These are phyloP conservation scores for Solanum medicagineum DNA, from an alignment of 257 asterid genomes.

Conservation along the genomic window DNA sequence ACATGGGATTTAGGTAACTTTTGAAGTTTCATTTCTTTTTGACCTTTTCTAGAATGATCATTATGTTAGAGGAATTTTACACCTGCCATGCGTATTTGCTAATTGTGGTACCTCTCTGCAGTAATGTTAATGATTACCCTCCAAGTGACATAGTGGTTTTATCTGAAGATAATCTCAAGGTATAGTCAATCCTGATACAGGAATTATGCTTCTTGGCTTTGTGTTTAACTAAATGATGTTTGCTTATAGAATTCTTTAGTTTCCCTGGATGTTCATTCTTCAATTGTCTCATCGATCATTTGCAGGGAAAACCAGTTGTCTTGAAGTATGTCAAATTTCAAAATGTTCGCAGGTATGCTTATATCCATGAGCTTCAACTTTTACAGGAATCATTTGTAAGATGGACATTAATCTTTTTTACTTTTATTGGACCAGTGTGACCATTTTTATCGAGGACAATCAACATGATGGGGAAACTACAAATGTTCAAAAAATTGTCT, in stretches of 20 bases:
- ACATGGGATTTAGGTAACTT: constrained; percentile 91
- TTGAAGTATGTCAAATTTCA: constrained; percentile 82
- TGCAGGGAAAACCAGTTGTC: constrained; percentile 56
- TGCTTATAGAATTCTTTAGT: not conserved
- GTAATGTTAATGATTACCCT: constrained; percentile 68
- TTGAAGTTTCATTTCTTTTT: not conserved
- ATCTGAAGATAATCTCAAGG: constrained; percentile 81
- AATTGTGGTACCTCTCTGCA: constrained; percentile 13
- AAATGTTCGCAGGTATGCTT: constrained; percentile 65
- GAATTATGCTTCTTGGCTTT: not conserved
- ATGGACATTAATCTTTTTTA: not conserved
- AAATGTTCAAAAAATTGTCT: constrained; percentile 80
- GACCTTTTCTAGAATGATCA: not conserved
- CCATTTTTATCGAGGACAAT: constrained; percentile 91
- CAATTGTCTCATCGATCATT: not conserved
- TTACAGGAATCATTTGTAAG: not conserved
- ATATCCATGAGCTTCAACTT: not conserved
- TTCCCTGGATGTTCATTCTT: not conserved
- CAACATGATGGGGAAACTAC: constrained; percentile 74
- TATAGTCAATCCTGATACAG: constrained; percentile 15
- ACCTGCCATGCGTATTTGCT: not conserved
- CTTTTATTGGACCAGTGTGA: constrained; percentile 43
- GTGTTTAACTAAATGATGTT: not conserved
- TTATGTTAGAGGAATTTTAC: not conserved
- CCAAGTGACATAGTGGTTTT: constrained; percentile 53